Base-by-base conservation (phyloP, 768 basidiomycete species). In the Ephemerocybe angulata region DNA sequence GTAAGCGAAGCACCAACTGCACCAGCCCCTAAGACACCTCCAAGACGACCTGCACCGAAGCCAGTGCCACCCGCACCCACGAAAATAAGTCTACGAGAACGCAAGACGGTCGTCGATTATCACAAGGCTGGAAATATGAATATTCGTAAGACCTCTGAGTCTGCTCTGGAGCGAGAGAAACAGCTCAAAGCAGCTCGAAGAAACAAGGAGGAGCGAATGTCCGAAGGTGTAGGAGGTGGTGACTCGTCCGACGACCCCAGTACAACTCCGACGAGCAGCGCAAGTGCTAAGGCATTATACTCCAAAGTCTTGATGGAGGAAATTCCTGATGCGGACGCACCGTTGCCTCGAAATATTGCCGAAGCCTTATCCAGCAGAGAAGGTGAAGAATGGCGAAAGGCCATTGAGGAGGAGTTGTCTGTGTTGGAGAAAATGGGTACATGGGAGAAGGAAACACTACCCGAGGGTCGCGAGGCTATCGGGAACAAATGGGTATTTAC, bases 401-500 rank as follows among this genome's bases (percentile, higher is more conserved):
- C 40, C 2, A 57, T 61, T 28, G 50, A 44, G 22, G 49, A 44
- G 1, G 46, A 62, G 54, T 57, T 53, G 33, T 12, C 52, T 8
- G 48, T 43, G 0, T 24, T 63, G 24, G 22, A 54, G 30, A 51
- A 55, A 6, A 58, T 28, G 7, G 28, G 43, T 1, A 56, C 57
- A 4, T 57, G 54, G 22, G 49, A 59, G 27, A 41, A 52, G 22
- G 47, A 43, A 5, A 27, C 46, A 2, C 24, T 56, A 15, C 60
- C 60, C 7, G 43, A 54, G 17, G 62, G 61, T 1, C 53, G 62
- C 2, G 57, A 56, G 24, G 63, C 61, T 3, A 59, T 68, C 13
- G 63, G 60, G 1, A 52, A 41, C 29, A 19, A 55, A 2, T 60
- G 59, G 56, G 63, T 68, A 0, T 66, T 63, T 50, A 42, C 55